Evolutionary conservation across 495 filamentous ascomycete genomes (phyloP).

Genomic region (Cercophora samala): DNA sequence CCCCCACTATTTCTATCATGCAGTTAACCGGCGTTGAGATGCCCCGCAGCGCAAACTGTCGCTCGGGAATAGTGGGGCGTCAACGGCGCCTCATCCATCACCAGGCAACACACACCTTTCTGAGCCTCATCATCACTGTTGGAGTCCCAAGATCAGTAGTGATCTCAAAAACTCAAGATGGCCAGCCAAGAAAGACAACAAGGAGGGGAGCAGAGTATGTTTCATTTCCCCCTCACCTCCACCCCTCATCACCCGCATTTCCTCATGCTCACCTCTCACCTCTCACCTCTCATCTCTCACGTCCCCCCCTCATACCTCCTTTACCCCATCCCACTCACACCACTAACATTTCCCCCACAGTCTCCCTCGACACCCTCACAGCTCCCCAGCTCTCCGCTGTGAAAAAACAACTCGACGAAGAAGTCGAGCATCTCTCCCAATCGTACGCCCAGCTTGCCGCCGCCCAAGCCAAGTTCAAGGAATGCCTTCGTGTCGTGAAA

Average conservation of each 20-base stretch:
- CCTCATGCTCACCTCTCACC: neutral
- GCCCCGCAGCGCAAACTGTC: neutral
- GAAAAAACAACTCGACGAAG: constrained; percentile 92
- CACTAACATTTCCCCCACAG: constrained; percentile 19
- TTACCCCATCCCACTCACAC: neutral
- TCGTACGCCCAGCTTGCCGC: constrained; percentile 86
- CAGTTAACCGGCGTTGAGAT: neutral
- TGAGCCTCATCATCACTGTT: neutral
- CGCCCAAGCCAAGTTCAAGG: constrained; percentile 86
- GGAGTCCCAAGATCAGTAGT: neutral
- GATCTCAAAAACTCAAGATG: constrained; percentile 12
- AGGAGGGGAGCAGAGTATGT: constrained; percentile 23
- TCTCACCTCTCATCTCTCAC: constrained; percentile 2
- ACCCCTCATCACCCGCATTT: neutral
- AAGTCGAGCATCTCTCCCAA: constrained; percentile 85
- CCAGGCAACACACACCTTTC: neutral
- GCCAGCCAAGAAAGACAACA: constrained; percentile 21
- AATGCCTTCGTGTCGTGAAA: constrained; percentile 75
- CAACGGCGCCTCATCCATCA: neutral
- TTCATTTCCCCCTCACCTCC: neutral
- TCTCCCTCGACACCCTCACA: constrained; percentile 49
- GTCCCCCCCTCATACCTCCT: neutral
- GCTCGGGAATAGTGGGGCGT: neutral
- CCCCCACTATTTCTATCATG: neutral
- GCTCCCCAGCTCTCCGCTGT: constrained; percentile 57